Evolutionary conservation across 352 stramenopile genomes (phyloP).

Genomic region (Pythium chondricola): DNA sequence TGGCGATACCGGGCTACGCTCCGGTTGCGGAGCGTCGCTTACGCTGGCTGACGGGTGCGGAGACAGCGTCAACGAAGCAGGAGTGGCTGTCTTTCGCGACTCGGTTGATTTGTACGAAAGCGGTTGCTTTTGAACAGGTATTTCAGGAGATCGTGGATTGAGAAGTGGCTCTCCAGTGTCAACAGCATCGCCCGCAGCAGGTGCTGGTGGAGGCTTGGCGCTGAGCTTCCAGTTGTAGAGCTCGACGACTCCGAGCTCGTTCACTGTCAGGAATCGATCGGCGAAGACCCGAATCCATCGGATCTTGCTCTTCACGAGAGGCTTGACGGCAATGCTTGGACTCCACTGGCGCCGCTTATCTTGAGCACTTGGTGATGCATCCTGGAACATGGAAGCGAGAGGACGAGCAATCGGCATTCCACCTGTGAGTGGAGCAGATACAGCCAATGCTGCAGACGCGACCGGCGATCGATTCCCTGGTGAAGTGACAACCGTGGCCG

Average conservation of each 20-base stretch:
- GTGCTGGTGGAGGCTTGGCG: constrained; percentile 32
- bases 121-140: neutral
- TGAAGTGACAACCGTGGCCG: no score
- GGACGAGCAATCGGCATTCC: constrained; percentile 22
- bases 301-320: constrained; percentile 47
- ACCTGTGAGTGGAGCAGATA: neutral
- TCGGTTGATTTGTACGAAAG: no score
- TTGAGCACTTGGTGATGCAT: constrained; percentile 41
- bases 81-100: no score
- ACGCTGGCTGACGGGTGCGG: neutral
- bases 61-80: no score
- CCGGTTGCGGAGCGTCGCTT: neutral
- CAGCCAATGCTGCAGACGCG: neutral
- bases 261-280: constrained; percentile 74
- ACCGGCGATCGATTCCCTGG: neutral
- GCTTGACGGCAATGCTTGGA: constrained; percentile 47
- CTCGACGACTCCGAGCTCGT: constrained; percentile 82
- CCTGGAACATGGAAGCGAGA: constrained; percentile 60
- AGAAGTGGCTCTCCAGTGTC: neutral
- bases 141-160: neutral
- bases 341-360: constrained; percentile 59
- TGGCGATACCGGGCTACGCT: neutral
- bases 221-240: constrained; percentile 80
- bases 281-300: constrained; percentile 65
- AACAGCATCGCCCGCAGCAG: neutral